These are phyloP conservation scores for Nitzschia palea DNA, from an alignment of 108 stramenopile genomes.

Conservation along the genomic window DNA sequence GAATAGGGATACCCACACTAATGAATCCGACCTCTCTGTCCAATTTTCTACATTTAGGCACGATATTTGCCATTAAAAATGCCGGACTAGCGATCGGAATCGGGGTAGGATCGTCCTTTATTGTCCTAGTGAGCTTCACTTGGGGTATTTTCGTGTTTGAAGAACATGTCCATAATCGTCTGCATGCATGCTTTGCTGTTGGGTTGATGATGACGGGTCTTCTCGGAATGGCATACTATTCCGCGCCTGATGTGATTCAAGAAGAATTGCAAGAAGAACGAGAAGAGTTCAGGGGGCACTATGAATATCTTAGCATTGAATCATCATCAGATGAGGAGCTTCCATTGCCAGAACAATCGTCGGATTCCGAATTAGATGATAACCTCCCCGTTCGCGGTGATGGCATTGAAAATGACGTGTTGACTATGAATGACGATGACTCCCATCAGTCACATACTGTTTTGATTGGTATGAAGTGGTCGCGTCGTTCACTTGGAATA, in stretches of 20 bases:
- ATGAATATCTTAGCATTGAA: not conserved
- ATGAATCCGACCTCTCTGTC: not conserved
- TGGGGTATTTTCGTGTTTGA: slow-evolving; percentile 83
- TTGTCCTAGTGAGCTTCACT: slow-evolving; percentile 71
- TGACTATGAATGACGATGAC: not conserved
- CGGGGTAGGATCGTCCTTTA: slow-evolving; percentile 76
- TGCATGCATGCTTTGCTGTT: slow-evolving; percentile 52
- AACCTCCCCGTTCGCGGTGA: not conserved
- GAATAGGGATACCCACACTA: no score
- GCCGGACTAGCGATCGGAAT: slow-evolving; percentile 78
- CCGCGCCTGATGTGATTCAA: slow-evolving; percentile 31
- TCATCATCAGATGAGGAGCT: not conserved
- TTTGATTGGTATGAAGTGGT: slow-evolving; percentile 20
- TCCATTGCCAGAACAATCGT: not conserved
- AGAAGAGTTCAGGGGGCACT: not conserved
- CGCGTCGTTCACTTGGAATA: slow-evolving; percentile 30
- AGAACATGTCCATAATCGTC: slow-evolving; percentile 51
- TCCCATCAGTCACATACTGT: slow-evolving; percentile 8
- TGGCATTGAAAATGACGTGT: not conserved
- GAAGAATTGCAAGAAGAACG: slow-evolving; percentile 4
- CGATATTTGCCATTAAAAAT: slow-evolving; percentile 78
- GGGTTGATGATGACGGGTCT: slow-evolving; percentile 64
- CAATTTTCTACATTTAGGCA: slow-evolving; percentile 36
- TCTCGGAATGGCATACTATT: slow-evolving; percentile 78
- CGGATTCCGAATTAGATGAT: not conserved